These are phyloP conservation scores for Russula olivacea DNA, from an alignment of 768 basidiomycete species.

Conservation along the genomic window DNA sequence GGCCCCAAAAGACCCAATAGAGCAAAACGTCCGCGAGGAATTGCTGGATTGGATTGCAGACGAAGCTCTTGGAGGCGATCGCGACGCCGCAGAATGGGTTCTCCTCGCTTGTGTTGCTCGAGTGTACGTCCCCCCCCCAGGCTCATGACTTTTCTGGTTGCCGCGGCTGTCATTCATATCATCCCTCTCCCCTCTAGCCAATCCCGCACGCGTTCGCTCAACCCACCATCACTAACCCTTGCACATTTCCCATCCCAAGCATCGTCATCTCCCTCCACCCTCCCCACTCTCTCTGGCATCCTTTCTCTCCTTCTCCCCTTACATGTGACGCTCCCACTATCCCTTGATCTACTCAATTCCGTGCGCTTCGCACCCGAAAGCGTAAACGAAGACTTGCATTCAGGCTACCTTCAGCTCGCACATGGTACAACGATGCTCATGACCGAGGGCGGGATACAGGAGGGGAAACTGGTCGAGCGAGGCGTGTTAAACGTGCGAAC, in stretches of 20 bases:
- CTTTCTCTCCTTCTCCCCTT: constrained; percentile 57
- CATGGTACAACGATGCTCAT: constrained; percentile 53
- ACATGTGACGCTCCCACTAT: constrained; percentile 50
- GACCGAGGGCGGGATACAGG: constrained; percentile 60
- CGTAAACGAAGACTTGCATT: constrained; percentile 65
- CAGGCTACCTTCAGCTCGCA: constrained; percentile 70
- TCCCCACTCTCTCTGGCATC: constrained; percentile 48
- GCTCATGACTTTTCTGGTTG: neutral
- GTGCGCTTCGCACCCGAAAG: constrained; percentile 55
- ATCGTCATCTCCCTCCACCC: neutral
- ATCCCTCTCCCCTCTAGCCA: constrained; percentile 40
- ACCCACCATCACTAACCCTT: constrained; percentile 61
- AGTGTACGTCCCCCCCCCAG: constrained; percentile 46
- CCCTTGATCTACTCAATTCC: constrained; percentile 56
- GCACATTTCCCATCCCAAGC: constrained; percentile 51
- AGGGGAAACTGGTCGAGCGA: constrained; percentile 58
- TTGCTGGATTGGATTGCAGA: constrained; percentile 69
- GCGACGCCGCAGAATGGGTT: constrained; percentile 67
- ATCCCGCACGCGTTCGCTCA: constrained; percentile 57
- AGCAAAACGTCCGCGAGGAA: constrained; percentile 40
- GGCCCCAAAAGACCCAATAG: constrained; percentile 20
- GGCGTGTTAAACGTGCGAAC: constrained; percentile 60
- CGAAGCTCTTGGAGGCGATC: constrained; percentile 63
- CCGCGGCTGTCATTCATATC: neutral
- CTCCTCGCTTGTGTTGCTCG: constrained; percentile 53